Base-by-base conservation (phyloP, 805 yeast species). In the Saccharomycopsis fodiens region DNA sequence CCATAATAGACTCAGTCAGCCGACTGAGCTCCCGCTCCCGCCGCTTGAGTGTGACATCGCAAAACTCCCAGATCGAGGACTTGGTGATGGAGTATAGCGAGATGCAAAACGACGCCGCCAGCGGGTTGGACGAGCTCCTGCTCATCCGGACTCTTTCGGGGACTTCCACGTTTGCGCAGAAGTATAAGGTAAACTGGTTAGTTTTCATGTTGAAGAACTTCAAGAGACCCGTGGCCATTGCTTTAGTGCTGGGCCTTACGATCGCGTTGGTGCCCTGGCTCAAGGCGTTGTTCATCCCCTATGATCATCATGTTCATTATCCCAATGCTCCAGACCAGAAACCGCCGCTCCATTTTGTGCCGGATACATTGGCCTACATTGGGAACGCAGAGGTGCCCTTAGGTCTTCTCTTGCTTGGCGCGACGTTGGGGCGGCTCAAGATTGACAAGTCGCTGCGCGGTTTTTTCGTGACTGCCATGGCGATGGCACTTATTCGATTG, bases 341-440 rank as follows among this genome's bases (percentile, higher is more conserved):
- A 49, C 97, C 98, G 0, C 89, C 96, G 3, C 67, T 91, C 36
- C 84, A 89, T 13, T 91, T 91, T 53, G 53, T 91, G 3, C 84
- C 91, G 76, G 96, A 91, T 59, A 78, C 79, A 50, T 68, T 89
- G 1, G 59, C 74, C 7, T 93, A 89, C 59, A 66, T 93, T 3
- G 96, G 95, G 0, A 78, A 79, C 2, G 96, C 97, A 0, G 79
- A 86, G 36, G 97, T 91, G 29, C 97, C 97, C 2, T 66, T 87
- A 45, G 98, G 97, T 3, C 68, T 91, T 48, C 61, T 87, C 42
- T 60, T 93, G 41, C 63, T 93, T 21, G 98, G 98, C 1, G 95
- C 91, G 3, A 88, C 96, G 4, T 77, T 91, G 39, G 84, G 96
- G 1, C 67, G 96, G 42, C 69, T 91, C 39, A 66, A 75, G 47